Evolutionary conservation across 2,329 filamentous ascomycete species (phyloP).

Genomic region (Pseudocercospora musae): DNA sequence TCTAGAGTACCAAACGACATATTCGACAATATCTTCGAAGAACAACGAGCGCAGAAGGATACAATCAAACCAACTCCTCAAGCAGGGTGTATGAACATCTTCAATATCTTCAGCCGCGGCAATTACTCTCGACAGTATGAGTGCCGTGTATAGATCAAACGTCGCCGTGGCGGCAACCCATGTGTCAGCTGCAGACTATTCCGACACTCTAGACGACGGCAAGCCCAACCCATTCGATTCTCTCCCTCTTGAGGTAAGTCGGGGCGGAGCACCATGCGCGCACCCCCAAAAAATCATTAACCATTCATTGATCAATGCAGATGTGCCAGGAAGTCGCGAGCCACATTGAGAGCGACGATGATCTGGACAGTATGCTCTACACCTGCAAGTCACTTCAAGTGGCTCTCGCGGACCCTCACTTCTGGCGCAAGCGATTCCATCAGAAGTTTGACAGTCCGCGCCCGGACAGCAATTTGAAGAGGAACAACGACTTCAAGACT

Average conservation of each 20-base stretch:
- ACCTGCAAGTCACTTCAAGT: slow-evolving; percentile 40
- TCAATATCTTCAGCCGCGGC: neutral
- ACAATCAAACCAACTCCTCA: neutral
- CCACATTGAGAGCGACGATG: slow-evolving; percentile 40
- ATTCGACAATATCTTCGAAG: neutral
- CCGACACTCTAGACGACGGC: neutral
- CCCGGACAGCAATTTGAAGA: slow-evolving; percentile 13
- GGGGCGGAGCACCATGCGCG: neutral
- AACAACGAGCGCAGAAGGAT: neutral
- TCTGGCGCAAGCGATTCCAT: slow-evolving; percentile 49
- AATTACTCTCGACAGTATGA: neutral
- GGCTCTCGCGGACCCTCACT: slow-evolving; percentile 42
- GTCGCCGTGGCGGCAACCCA: neutral
- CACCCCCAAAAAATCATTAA: neutral
- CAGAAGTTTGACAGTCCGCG: slow-evolving; percentile 40
- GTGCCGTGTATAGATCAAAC: neutral
- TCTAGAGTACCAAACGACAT: neutral
- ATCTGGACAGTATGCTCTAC: slow-evolving; percentile 42
- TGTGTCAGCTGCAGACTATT: neutral
- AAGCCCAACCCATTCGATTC: slow-evolving; percentile 22
- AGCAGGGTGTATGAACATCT: neutral
- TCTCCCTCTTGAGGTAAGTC: slow-evolving; percentile 29
- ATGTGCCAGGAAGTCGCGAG: slow-evolving; percentile 41
- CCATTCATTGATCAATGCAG: slow-evolving; percentile 26
- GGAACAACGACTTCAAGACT: slow-evolving; percentile 34